phyloP scores from a whole-genome alignment of 371 early-diverging fungal species.

The Conidiobolus incongruus region DNA sequence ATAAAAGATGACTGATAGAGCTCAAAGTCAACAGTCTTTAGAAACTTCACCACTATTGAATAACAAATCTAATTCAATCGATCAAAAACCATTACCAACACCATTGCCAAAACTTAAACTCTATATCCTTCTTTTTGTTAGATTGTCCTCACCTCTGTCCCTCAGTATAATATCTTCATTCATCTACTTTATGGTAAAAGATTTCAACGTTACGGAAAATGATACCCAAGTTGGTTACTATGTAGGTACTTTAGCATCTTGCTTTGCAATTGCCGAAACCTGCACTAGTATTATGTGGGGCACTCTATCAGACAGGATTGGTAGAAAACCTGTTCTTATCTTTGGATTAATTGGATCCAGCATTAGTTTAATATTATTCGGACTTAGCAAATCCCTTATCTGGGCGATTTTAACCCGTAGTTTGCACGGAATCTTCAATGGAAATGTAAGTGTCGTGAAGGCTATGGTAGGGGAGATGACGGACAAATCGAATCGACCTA shows the following conservation, averaged over 20 bases:
- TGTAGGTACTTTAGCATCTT: conserved; percentile 30
- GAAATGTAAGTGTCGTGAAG: conserved; percentile 62
- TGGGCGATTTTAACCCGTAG: conserved; percentile 42
- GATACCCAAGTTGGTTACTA: conserved; percentile 16
- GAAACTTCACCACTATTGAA: too few relatives aligned
- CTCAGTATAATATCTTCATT: conserved; percentile 33
- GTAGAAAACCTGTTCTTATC: conserved; percentile 59
- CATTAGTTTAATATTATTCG: conserved; percentile 41
- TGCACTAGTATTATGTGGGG: conserved; percentile 13
- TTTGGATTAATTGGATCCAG: conserved; percentile 54
- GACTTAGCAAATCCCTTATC: conserved; percentile 31
- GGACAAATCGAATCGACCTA: conserved; percentile 50
- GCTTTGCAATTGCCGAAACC: conserved; percentile 36
- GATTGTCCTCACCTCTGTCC: conserved; percentile 31
- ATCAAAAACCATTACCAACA: too few relatives aligned
- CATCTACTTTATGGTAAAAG: conserved; percentile 20
- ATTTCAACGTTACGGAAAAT: conserved; percentile 5
- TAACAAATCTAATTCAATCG: too few relatives aligned
- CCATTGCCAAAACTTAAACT: conserved; percentile 29
- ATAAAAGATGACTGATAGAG: too few relatives aligned
- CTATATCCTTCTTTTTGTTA: conserved; percentile 24
- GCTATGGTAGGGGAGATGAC: conserved; percentile 69
- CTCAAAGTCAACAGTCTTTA: too few relatives aligned
- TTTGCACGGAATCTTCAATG: conserved; percentile 52
- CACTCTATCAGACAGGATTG: conserved; percentile 29